Evolutionary conservation across 1,284 basidiomycete species (phyloP).

Genomic region (Amylostereum chailletii): DNA sequence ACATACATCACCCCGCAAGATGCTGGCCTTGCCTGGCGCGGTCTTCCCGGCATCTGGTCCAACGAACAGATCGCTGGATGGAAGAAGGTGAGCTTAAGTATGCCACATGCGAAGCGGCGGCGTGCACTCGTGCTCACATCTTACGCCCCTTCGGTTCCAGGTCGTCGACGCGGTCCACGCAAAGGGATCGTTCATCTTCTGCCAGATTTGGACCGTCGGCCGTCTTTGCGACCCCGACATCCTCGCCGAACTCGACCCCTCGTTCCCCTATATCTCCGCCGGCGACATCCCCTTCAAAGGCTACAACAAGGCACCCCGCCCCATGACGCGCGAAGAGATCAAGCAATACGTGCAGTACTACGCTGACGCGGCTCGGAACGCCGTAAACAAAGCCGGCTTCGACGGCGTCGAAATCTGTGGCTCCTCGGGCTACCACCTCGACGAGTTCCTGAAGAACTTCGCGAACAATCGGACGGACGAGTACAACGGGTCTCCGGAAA

Average conservation of each 20-base stretch:
- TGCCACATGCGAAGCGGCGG: background rate
- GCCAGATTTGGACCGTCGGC: constrained; percentile 38
- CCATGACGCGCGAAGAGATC: constrained; percentile 18
- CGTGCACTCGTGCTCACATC: too few species aligned
- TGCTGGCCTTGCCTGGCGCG: constrained; percentile 10
- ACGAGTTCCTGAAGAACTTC: constrained; percentile 29
- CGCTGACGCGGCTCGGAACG: constrained; percentile 15
- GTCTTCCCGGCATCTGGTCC: constrained; percentile 18
- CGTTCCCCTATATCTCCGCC: constrained; percentile 28
- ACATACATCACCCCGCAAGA: constrained; percentile 17
- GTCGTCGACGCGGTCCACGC: constrained; percentile 30
- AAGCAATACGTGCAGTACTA: constrained; percentile 15
- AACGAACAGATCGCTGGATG: background rate
- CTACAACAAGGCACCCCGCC: constrained; percentile 17
- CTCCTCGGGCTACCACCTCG: constrained; percentile 30
- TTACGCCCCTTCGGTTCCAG: background rate
- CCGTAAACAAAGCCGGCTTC: constrained; percentile 18
- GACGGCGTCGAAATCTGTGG: constrained; percentile 28
- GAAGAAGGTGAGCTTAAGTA: background rate
- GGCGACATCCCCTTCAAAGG: constrained; percentile 34
- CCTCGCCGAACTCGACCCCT: constrained; percentile 18
- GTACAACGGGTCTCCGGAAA: constrained; percentile 50
- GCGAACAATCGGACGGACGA: constrained; percentile 47
- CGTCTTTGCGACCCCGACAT: constrained; percentile 22
- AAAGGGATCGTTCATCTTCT: constrained; percentile 26